Conservation (phyloP, 2,329 filamentous ascomycete genomes). For the Colletotrichum lentis region DNA sequence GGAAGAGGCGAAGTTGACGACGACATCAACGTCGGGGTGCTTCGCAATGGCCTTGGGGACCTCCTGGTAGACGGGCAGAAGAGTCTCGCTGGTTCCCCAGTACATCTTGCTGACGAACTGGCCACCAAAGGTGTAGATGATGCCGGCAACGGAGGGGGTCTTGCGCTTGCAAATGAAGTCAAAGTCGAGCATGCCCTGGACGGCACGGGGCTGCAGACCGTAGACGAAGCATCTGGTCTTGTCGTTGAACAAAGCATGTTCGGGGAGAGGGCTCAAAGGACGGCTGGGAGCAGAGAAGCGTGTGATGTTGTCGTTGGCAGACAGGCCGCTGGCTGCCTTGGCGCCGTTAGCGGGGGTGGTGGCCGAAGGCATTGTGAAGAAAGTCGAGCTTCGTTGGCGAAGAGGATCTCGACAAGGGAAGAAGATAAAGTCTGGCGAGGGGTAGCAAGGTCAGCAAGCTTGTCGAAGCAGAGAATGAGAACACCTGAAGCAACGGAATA, state of each 20-base stretch:
- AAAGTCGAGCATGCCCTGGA: conserved; percentile 96
- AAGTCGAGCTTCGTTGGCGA: conserved; percentile 31
- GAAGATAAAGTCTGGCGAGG: conserved; percentile 39
- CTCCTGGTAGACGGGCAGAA: conserved; percentile 97
- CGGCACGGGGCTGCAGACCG: conserved; percentile 93
- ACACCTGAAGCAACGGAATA: conserved; percentile 32
- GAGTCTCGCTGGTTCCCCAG: conserved; percentile 99
- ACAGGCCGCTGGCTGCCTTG: conserved; percentile 58
- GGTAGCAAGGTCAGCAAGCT: conserved; percentile 38
- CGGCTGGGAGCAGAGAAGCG: conserved; percentile 94
- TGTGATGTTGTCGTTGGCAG: conserved; percentile 98
- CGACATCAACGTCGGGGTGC: conserved; percentile 95
- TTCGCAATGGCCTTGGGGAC: conserved; percentile 92
- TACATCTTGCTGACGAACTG: conserved; percentile 99
- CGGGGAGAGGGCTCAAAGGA: conserved; percentile 85
- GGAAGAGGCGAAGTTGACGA: conserved; percentile 99
- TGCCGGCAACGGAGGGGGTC: conserved; percentile 95
- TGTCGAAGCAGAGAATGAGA: conserved; percentile 36
- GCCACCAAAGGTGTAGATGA: conserved; percentile 99
- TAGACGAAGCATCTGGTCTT: conserved; percentile 99
- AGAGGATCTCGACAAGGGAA: conserved; percentile 34
- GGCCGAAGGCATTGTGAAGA: conserved; percentile 61
- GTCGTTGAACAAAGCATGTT: conserved; percentile 95
- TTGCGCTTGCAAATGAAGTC: conserved; percentile 99
- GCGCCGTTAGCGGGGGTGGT: conserved; percentile 54